A percentile compares a stretch with the other conserved stretches of the same genome.
Evolutionary conservation across 2,329 filamentous ascomycete genomes (phyloP).

Genomic region (Aciculosporium take): DNA sequence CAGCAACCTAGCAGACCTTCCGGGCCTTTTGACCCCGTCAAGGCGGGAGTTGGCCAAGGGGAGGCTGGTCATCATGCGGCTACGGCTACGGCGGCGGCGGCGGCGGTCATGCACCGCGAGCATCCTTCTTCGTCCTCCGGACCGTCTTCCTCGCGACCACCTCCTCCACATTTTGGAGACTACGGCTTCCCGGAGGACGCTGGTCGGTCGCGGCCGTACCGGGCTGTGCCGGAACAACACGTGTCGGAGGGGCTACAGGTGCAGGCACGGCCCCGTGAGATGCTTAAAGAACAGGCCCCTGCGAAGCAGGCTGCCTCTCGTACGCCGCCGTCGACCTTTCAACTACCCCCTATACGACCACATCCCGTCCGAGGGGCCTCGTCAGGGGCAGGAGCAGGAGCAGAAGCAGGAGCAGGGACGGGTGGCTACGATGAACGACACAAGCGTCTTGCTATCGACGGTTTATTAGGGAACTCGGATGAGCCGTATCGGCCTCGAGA

Average conservation of each 20-base stretch:
- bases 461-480: conserved; percentile 44
- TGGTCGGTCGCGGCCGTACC: neutral
- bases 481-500: conserved; percentile 15
- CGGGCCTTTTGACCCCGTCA: conserved; percentile 27
- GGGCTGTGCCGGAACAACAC: neutral
- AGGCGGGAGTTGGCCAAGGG: conserved; percentile 26
- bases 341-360: conserved; percentile 34
- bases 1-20: conserved; percentile 35
- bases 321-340: conserved; percentile 19
- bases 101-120: neutral
- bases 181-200: neutral
- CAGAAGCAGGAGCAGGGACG: no score
- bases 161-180: neutral
- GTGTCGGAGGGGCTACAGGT: no score
- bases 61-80: conserved; percentile 10
- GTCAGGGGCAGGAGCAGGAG: conserved; percentile 9
- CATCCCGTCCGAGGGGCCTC: conserved; percentile 17
- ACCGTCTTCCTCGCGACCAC: no score
- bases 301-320: neutral
- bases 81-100: neutral
- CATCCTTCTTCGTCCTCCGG: neutral
- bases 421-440: conserved; percentile 35
- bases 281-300: neutral
- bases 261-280: neutral
- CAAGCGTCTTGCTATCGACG: conserved; percentile 44